A percentile compares a stretch with the other conserved stretches of the same genome.
phyloP scores from a whole-genome alignment of 139 green algal species.

The Chlamydomonas applanata region DNA sequence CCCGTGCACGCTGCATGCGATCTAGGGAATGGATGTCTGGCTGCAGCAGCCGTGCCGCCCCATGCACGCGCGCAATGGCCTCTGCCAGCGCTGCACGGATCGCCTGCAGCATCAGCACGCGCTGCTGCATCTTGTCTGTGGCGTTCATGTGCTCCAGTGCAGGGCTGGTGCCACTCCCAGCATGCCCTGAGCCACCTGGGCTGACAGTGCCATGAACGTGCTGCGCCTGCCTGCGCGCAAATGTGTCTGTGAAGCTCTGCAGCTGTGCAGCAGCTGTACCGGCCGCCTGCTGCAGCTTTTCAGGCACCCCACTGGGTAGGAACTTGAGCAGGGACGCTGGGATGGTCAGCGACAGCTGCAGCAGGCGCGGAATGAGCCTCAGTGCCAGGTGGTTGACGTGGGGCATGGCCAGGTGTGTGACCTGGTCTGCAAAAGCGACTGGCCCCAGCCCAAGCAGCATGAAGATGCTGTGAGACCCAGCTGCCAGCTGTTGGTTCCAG shows the following conservation, averaged over 20 bases:
- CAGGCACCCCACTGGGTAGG: neutral
- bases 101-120: conserved; percentile 8
- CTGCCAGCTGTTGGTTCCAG: conserved; percentile 13
- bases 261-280: neutral
- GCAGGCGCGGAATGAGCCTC: neutral
- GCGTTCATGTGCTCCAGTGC: neutral
- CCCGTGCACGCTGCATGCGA: too few species aligned
- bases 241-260: neutral
- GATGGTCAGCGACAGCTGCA: neutral
- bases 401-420: conserved; percentile 5
- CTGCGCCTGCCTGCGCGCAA: neutral
- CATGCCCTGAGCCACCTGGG: neutral
- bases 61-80: conserved; percentile 5
- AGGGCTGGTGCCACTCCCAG: too few species aligned
- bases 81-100: neutral
- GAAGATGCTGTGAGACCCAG: conserved; percentile 17
- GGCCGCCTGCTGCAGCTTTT: neutral
- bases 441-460: conserved; percentile 29
- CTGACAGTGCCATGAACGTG: neutral
- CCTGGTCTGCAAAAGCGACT: conserved; percentile 9
- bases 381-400: neutral
- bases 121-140: conserved; percentile 31
- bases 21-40: neutral
- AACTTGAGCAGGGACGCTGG: neutral
- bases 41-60: neutral